Evolutionary conservation across 2,329 filamentous ascomycete genomes (phyloP).

Genomic region (Metarhizium humberi): DNA sequence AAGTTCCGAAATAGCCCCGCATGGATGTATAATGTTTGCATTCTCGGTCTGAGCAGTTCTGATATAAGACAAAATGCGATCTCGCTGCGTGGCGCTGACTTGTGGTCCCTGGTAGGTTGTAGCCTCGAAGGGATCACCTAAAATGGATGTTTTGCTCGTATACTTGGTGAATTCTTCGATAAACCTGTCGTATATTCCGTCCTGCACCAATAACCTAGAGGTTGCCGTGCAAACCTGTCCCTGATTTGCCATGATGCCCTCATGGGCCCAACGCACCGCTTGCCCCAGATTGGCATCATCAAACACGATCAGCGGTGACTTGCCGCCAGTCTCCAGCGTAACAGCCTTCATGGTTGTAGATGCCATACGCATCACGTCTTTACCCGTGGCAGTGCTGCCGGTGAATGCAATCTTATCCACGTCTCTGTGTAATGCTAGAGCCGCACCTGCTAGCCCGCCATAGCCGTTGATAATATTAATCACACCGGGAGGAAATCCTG

Average conservation of each 20-base stretch:
- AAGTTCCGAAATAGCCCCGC: slow-evolving; percentile 1
- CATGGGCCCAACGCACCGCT: slow-evolving; percentile 42
- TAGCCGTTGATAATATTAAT: slow-evolving; percentile 62
- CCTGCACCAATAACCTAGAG: slow-evolving; percentile 50
- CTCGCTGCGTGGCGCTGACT: slow-evolving; percentile 54
- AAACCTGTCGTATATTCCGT: slow-evolving; percentile 48
- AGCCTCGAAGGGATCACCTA: slow-evolving; percentile 56
- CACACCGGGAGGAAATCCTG: slow-evolving; percentile 65
- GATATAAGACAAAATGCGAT: slow-evolving; percentile 56
- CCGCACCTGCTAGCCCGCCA: slow-evolving; percentile 53
- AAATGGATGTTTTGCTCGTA: slow-evolving; percentile 42
- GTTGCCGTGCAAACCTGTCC: slow-evolving; percentile 53
- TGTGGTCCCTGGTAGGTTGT: slow-evolving; percentile 61
- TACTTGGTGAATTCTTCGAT: slow-evolving; percentile 50
- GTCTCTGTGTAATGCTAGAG: slow-evolving; percentile 51
- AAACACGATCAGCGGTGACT: slow-evolving; percentile 50
- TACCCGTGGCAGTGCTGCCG: slow-evolving; percentile 57
- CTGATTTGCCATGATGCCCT: slow-evolving; percentile 42
- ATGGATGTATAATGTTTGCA: slow-evolving; percentile 34
- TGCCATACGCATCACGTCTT: slow-evolving; percentile 62
- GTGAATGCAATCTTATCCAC: slow-evolving; percentile 69
- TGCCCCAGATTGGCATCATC: slow-evolving; percentile 53
- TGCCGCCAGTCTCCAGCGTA: slow-evolving; percentile 51
- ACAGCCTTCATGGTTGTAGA: slow-evolving; percentile 49
- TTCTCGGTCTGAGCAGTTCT: slow-evolving; percentile 54